A percentile compares a stretch with the other conserved stretches of the same genome.
Evolutionary conservation across 2,329 filamentous ascomycete genomes (phyloP).

Genomic region (Graphilbum sp.): DNA sequence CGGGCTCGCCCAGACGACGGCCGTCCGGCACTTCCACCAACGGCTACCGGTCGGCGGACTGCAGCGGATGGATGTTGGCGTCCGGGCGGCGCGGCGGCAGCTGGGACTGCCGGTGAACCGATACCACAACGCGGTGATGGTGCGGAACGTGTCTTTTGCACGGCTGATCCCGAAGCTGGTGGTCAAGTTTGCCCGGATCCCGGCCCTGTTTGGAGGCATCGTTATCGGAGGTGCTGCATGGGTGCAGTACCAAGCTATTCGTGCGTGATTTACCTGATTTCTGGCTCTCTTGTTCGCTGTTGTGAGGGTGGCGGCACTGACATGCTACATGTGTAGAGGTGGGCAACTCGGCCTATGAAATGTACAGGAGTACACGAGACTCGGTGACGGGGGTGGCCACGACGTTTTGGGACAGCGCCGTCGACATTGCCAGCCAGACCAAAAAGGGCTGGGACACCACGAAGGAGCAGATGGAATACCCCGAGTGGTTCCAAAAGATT

Average conservation of each 20-base stretch:
- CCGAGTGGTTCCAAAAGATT: conserved; percentile 67
- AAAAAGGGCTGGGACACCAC: conserved; percentile 68
- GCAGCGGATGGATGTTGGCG: conserved; percentile 41
- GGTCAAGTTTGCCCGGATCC: conserved; percentile 75
- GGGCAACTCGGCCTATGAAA: conserved; percentile 59
- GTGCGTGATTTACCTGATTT: no score
- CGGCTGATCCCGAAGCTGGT: conserved; percentile 68
- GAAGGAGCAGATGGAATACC: conserved; percentile 54
- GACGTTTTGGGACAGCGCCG: conserved; percentile 53
- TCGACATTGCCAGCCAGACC: conserved; percentile 64
- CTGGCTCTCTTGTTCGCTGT: no score
- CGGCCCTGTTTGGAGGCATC: conserved; percentile 80
- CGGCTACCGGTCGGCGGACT: conserved; percentile 48
- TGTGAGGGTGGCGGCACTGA: no score
- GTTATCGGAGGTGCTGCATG: conserved; percentile 80
- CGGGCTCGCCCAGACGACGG: conserved; percentile 29
- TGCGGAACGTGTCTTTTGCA: conserved; percentile 47
- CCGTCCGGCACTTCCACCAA: conserved; percentile 48
- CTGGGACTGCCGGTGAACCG: conserved; percentile 69
- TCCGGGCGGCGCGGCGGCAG: conserved; percentile 43
- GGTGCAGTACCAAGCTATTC: conserved; percentile 87
- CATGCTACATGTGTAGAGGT: conserved; percentile 39
- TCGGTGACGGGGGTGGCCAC: conserved; percentile 53
- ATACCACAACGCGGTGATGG: conserved; percentile 62
- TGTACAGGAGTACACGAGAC: conserved; percentile 59